Percentiles rank a stretch among this genome's conserved stretches.
These are phyloP conservation scores for Bremia lactucae DNA, from an alignment of 352 stramenopile species.

Conservation along the genomic window DNA sequence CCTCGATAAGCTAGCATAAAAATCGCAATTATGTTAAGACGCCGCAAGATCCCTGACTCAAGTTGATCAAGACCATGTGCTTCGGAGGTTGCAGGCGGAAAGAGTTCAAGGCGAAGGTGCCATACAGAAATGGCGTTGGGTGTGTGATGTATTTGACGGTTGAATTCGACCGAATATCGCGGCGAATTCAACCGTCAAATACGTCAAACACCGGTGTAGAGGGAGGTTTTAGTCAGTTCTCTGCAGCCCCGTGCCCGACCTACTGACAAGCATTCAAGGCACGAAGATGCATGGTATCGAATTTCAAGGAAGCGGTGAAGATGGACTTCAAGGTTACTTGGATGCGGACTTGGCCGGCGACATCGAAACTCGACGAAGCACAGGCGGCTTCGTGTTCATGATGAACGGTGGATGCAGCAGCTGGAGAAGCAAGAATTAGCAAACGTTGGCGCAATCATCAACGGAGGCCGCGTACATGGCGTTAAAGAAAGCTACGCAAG, in stretches of 20 bases:
- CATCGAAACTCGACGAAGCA: not conserved
- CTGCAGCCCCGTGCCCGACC: not conserved
- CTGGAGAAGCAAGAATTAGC: not conserved
- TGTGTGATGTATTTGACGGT: not conserved
- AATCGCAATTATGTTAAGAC: not conserved
- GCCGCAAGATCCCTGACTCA: not conserved
- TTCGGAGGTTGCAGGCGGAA: not conserved
- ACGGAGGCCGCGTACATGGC: not conserved
- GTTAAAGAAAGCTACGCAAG: not conserved
- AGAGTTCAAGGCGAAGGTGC: not conserved
- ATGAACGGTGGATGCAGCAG: not conserved
- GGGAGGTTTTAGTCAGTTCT: not conserved
- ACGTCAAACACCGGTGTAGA: too few species aligned
- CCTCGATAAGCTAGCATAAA: not conserved
- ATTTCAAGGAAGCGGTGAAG: not conserved
- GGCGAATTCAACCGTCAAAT: too few species aligned
- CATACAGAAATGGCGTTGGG: not conserved
- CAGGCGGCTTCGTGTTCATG: not conserved
- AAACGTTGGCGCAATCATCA: not conserved
- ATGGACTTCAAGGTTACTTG: not conserved
- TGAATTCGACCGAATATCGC: not conserved
- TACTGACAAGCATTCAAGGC: not conserved
- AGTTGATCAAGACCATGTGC: not conserved
- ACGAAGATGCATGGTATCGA: not conserved
- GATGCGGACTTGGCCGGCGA: not conserved